Evolutionary conservation across 169 alveolate genomes (phyloP), one percentile per base, ranked within the genome.

Genomic region (Cryptosporidium canis): DNA sequence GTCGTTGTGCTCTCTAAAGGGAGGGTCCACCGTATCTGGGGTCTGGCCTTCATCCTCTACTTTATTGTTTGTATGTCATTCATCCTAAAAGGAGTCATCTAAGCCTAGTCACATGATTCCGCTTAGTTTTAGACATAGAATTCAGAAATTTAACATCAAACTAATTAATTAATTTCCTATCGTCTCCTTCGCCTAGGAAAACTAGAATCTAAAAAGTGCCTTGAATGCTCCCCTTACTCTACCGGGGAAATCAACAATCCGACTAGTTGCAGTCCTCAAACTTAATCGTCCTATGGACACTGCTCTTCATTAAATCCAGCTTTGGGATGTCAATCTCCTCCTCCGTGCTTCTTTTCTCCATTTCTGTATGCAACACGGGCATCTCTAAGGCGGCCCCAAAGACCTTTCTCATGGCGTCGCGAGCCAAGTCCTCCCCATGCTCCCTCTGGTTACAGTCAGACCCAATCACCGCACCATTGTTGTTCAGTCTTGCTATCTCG

Each of bases 1-100:
- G 72, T 77, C 39, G 87, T 77, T 0, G 87, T 77, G 18, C 87
- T 77, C 16, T 77, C 87, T 12, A 77, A 77, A 41, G 87, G 87
- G n/a, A 77, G 87, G 44, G 87, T 77, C 8, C 87, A 77, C 41
- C 65, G 61, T 1, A 55, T 77, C 14, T 77, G 87, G 87, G 87
- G 87, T 43, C 35, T 77, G 12, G 18, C 27, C 9, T 77, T 55
- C 56, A 77, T 77, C 29, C 27, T 77, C 14, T 77, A 77, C 41
- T 77, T 77, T 63, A 41, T 61, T 12, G 39, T 77, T 77, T 65
- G 87, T 6, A 77, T 77, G 87, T 29, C 64, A 2, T 77, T 56
- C 63, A 41, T 77, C 41, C 72, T 77, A 27, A 35, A 77, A 56
- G 72, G 87, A 58, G 66, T 8, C 3, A 43, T 43, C n/a, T 66